These are phyloP conservation scores for Amauroascus niger DNA, from an alignment of 2,329 filamentous ascomycete genomes.

Conservation along the genomic window DNA sequence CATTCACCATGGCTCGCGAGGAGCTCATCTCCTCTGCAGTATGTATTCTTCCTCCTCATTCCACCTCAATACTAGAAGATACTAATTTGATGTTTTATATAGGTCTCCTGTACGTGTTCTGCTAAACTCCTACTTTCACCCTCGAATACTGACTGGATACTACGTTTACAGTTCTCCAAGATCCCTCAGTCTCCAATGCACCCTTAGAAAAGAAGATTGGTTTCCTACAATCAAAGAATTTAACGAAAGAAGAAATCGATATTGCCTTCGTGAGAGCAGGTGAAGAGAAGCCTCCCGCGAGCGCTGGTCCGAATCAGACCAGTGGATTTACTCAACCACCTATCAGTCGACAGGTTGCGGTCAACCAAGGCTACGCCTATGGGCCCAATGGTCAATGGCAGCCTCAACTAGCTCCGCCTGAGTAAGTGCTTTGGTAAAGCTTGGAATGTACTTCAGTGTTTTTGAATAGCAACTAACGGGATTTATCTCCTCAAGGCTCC, in stretches of 20 bases:
- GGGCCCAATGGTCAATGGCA: conserved; percentile 46
- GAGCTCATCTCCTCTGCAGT: conserved; percentile 79
- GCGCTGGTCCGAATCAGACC: conserved; percentile 38
- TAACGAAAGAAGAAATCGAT: conserved; percentile 92
- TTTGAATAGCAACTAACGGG: not conserved
- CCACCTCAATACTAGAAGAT: conserved; percentile 21
- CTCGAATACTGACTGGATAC: not conserved
- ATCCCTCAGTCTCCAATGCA: conserved; percentile 79
- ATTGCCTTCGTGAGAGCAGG: conserved; percentile 67
- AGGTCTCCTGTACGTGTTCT: conserved; percentile 44
- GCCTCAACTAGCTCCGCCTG: conserved; percentile 43
- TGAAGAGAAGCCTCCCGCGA: conserved; percentile 43
- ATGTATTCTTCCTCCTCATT: conserved; percentile 29
- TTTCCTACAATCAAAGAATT: conserved; percentile 91
- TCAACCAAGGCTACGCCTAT: conserved; percentile 40
- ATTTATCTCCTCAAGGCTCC: conserved; percentile 40
- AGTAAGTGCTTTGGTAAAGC: conserved; percentile 33
- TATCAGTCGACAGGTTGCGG: conserved; percentile 34
- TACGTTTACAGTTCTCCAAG: conserved; percentile 70
- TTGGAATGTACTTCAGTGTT: not conserved
- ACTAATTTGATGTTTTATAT: conserved; percentile 22
- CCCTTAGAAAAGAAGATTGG: conserved; percentile 87
- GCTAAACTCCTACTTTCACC: not conserved
- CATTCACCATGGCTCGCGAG: conserved; percentile 74
- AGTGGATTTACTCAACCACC: conserved; percentile 37